phyloP scores from a whole-genome alignment of 768 basidiomycete species.

The Pulveroboletus sp. region DNA sequence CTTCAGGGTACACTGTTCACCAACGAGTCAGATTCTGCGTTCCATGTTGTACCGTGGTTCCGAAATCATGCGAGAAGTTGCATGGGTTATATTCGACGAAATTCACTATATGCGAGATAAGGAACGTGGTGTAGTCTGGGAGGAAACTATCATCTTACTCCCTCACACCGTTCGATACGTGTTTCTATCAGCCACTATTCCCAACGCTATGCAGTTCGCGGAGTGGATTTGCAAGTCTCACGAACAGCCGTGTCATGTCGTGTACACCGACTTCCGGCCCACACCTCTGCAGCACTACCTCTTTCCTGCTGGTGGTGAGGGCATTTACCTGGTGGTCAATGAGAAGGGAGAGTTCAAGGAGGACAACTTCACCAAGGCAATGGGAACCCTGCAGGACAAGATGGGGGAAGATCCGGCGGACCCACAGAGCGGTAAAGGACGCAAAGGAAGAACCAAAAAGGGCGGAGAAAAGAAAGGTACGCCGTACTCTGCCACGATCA shows the following conservation, averaged over 20 bases:
- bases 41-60: slow-evolving; percentile 99
- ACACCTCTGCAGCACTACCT: slow-evolving; percentile 98
- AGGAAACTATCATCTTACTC: slow-evolving; percentile 96
- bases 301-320: slow-evolving; percentile 94
- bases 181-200: slow-evolving; percentile 98
- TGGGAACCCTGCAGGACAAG: slow-evolving; percentile 85
- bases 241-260: slow-evolving; percentile 97
- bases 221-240: slow-evolving; percentile 99
- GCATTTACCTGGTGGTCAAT: slow-evolving; percentile 97
- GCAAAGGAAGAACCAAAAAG: slow-evolving; percentile 89
- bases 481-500: background rate
- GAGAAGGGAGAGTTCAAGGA: slow-evolving; percentile 97
- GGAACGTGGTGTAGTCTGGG: slow-evolving; percentile 99
- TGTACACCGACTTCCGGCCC: slow-evolving; percentile 98
- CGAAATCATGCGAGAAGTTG: slow-evolving; percentile 99
- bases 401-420: slow-evolving; percentile 92
- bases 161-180: slow-evolving; percentile 96
- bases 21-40: slow-evolving; percentile 71
- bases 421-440: slow-evolving; percentile 75
- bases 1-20: background rate
- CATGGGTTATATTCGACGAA: slow-evolving; percentile 99
- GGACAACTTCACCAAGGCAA: slow-evolving; percentile 96
- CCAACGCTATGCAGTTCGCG: slow-evolving; percentile 99
- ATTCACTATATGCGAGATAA: slow-evolving; percentile 99
- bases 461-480: slow-evolving; percentile 90